A percentile compares a stretch with the other conserved stretches of the same genome.
Evolutionary conservation across 2,329 filamentous ascomycete species (phyloP).

Genomic region (Curvularia lunata): DNA sequence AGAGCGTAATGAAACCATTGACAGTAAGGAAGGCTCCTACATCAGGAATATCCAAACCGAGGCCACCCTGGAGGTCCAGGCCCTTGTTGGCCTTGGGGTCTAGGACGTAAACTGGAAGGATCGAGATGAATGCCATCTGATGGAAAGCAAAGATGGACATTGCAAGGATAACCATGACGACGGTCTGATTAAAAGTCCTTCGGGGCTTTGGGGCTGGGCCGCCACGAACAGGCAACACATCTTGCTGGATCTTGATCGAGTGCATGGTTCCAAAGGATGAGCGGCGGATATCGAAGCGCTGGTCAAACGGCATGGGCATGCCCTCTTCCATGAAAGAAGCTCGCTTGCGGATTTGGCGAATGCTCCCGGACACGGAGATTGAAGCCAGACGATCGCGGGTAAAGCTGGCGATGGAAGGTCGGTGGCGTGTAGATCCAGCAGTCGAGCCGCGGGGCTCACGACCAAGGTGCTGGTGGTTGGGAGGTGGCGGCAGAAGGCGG

Average conservation of each 20-base stretch:
- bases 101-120: constrained; percentile 90
- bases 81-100: constrained; percentile 61
- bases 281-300: constrained; percentile 45
- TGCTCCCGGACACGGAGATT: constrained; percentile 39
- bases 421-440: constrained; percentile 32
- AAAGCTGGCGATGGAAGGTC: constrained; percentile 35
- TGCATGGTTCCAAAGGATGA: constrained; percentile 49
- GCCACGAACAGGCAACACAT: constrained; percentile 30
- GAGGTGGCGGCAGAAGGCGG: constrained; percentile 55
- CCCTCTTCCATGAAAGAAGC: constrained; percentile 48
- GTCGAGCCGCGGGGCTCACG: constrained; percentile 44
- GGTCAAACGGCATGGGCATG: constrained; percentile 42
- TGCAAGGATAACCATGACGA: constrained; percentile 79
- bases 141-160: constrained; percentile 91
- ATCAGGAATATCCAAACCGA: constrained; percentile 69
- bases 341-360: constrained; percentile 44
- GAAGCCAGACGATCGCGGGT: constrained; percentile 36
- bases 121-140: constrained; percentile 85
- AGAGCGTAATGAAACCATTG: constrained; percentile 73
- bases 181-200: constrained; percentile 64
- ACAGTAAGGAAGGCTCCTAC: constrained; percentile 72
- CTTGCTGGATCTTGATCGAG: constrained; percentile 40
- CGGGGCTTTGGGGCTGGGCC: constrained; percentile 23
- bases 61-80: constrained; percentile 61
- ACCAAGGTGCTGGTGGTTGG: constrained; percentile 57